Evolutionary conservation across 805 yeast species (phyloP), one percentile per base, ranked within the genome.

Genomic region (Brettanomyces naardenensis): DNA sequence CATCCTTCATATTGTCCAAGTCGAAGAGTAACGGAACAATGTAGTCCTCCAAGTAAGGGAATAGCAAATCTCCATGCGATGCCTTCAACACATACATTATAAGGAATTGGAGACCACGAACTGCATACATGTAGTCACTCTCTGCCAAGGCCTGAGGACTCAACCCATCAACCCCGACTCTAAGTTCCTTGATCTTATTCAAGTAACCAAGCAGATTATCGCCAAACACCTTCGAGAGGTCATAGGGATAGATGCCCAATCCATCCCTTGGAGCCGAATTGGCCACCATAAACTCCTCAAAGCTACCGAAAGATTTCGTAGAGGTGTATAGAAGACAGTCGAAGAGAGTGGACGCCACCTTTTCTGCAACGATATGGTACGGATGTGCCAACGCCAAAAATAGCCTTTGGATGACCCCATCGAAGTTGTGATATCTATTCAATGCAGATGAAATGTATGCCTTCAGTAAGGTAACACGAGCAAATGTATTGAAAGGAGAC

Each of bases 1-100:
- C 85, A 44, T 90, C 97, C 42, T 85, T 78, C 65, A 83, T 71
- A 32, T 68, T 71, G 36, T 78, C 73, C 33, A 87, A 60, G 14
- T 70, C 64, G 50, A 85, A 64, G 40, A 87, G 61, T 44, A 84
- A 78, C 20, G 95, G 95, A 1, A 86, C 58, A 21, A 88, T 67
- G 37, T 72, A 62, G 3, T 63, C 56, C 7, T 64, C 54, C 28
- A 81, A 58, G 38, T 73, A 69, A 3, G 75, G 75, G 31, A 74
- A 69, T 29, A 82, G 55, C 6, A 75, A 61, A 0, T 66, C 53
- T 1, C 80, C 75, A 31, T 69, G 66, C 1, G 81, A 69, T 1
- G 84, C 70, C 31, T 62, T 64, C 38, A 78, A 58, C 39, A 76
- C 63, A 35, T 70, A 73, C 25, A 66, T 59, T 34, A 86, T 53